These are phyloP conservation scores for Fusarium armeniacum DNA, from an alignment of 2,329 filamentous ascomycete species.

Conservation along the genomic window DNA sequence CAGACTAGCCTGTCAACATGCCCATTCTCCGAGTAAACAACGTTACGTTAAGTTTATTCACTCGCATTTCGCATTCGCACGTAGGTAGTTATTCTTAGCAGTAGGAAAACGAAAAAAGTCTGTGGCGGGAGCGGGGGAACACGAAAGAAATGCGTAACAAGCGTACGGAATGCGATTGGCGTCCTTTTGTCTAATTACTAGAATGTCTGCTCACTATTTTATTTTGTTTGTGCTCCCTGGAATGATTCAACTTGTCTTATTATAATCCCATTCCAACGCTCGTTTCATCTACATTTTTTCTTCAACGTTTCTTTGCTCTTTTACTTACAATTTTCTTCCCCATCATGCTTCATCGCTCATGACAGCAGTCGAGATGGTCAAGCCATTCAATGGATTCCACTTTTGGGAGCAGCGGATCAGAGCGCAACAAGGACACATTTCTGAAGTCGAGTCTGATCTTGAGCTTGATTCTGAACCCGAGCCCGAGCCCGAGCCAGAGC, in stretches of 20 bases:
- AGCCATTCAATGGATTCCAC: slow-evolving; percentile 24
- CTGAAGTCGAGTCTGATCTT: neutral
- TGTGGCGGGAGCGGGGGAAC: neutral
- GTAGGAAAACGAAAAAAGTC: neutral
- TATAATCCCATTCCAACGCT: slow-evolving; percentile 11
- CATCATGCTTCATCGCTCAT: neutral
- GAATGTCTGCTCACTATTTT: neutral
- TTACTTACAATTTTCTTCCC: too few relatives aligned
- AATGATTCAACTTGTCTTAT: slow-evolving; percentile 10
- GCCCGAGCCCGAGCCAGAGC: neutral
- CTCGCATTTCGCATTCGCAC: neutral
- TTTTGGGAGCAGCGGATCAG: slow-evolving; percentile 29
- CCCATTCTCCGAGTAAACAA: neutral
- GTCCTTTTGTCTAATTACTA: slow-evolving; percentile 26
- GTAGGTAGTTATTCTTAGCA: neutral
- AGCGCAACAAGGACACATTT: slow-evolving; percentile 2
- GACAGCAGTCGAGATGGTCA: slow-evolving; percentile 6
- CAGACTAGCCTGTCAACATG: slow-evolving; percentile 4
- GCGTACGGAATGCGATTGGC: slow-evolving; percentile 12
- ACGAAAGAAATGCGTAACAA: slow-evolving; percentile 7
- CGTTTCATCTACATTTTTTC: slow-evolving; percentile 1
- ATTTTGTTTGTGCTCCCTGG: slow-evolving; percentile 4
- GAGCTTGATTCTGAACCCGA: neutral
- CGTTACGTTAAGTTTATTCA: slow-evolving; percentile 13
- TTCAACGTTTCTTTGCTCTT: neutral